phyloP scores from a whole-genome alignment of 1,284 basidiomycete genomes.

The Porodaedalea pini region DNA sequence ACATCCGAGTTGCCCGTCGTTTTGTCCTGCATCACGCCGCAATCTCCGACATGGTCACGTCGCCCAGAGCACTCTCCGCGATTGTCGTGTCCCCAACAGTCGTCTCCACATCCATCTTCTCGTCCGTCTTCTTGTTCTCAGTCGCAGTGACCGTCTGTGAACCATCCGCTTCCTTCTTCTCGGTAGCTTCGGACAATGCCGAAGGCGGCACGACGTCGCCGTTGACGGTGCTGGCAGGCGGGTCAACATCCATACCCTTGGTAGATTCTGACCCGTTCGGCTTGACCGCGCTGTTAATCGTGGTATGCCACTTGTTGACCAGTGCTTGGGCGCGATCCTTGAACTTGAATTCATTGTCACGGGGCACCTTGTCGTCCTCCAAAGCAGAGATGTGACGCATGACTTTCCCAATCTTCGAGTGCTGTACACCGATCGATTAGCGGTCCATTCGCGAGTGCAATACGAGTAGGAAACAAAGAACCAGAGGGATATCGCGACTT shows the following conservation, averaged over 20 bases:
- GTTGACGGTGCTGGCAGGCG: neutral
- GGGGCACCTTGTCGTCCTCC: slow-evolving; percentile 63
- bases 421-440: slow-evolving; percentile 40
- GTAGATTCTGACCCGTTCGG: slow-evolving; percentile 3
- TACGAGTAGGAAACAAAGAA: slow-evolving; percentile 24
- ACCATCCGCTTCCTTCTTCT: slow-evolving; percentile 3
- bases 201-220: neutral
- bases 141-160: neutral
- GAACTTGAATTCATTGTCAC: slow-evolving; percentile 86
- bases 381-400: slow-evolving; percentile 91
- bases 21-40: neutral
- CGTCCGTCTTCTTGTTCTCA: neutral
- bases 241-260: neutral
- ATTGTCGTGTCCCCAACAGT: slow-evolving; percentile 11
- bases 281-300: neutral
- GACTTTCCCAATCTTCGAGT: slow-evolving; percentile 97
- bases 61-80: slow-evolving; percentile 12
- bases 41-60: slow-evolving; percentile 19
- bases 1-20: too few species aligned
- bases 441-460: slow-evolving; percentile 24
- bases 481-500: slow-evolving; percentile 5
- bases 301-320: slow-evolving; percentile 73
- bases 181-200: neutral
- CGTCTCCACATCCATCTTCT: neutral
- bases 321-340: slow-evolving; percentile 71